A percentile compares a stretch with the other conserved stretches of the same genome.
These are phyloP conservation scores for Penicillium egyptiacum DNA, from an alignment of 495 filamentous ascomycete species.

Conservation along the genomic window DNA sequence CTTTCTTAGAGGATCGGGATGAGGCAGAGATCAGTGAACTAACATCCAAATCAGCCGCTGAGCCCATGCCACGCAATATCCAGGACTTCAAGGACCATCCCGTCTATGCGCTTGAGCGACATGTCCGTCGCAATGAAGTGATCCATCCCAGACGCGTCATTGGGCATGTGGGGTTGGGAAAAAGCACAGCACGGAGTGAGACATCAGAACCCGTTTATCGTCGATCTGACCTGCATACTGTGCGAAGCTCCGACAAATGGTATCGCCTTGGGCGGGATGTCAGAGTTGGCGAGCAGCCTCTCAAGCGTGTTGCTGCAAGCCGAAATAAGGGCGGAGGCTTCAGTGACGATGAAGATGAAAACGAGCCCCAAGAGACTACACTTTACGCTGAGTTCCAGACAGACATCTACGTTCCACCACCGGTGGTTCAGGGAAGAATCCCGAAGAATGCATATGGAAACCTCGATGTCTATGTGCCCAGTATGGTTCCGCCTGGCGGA, in stretches of 20 bases:
- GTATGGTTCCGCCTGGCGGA: slow-evolving; percentile 85
- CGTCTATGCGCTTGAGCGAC: slow-evolving; percentile 81
- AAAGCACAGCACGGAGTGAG: slow-evolving; percentile 53
- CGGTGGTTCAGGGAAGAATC: slow-evolving; percentile 70
- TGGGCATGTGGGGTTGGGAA: slow-evolving; percentile 75
- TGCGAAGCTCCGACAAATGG: slow-evolving; percentile 80
- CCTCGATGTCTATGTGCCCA: slow-evolving; percentile 85
- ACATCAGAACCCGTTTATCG: slow-evolving; percentile 69
- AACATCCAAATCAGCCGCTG: slow-evolving; percentile 62
- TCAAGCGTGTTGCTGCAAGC: slow-evolving; percentile 62
- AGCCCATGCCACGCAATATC: slow-evolving; percentile 88
- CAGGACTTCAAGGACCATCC: slow-evolving; percentile 94
- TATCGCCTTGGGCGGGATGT: slow-evolving; percentile 81
- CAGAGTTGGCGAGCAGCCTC: slow-evolving; percentile 68
- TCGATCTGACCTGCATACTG: slow-evolving; percentile 72
- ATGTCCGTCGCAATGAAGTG: slow-evolving; percentile 81
- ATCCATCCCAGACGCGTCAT: slow-evolving; percentile 68
- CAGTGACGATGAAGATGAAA: slow-evolving; percentile 44
- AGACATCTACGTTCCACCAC: slow-evolving; percentile 67
- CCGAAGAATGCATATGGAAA: slow-evolving; percentile 90
- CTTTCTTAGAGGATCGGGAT: slow-evolving; percentile 63
- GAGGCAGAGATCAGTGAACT: slow-evolving; percentile 81
- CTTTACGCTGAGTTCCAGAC: slow-evolving; percentile 80
- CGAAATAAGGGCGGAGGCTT: slow-evolving; percentile 39
- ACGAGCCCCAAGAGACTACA: slow-evolving; percentile 42